Conservation (phyloP, 2,329 filamentous ascomycete species). For the Pseudogymnoascus sp. region DNA sequence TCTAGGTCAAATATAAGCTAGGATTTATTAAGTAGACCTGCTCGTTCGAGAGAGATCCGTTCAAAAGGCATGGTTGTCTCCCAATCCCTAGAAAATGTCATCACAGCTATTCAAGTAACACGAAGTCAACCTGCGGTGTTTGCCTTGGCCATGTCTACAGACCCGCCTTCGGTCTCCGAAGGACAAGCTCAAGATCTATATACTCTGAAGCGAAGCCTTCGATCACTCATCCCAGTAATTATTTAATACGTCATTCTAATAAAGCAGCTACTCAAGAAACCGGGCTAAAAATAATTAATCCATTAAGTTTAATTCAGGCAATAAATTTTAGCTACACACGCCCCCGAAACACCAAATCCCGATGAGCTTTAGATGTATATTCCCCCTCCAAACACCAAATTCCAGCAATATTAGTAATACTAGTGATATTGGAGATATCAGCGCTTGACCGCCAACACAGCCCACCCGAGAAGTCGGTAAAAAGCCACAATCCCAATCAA, state of each 20-base stretch:
- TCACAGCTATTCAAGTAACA: neutral
- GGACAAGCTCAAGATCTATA: neutral
- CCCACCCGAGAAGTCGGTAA: conserved; percentile 63
- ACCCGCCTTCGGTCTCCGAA: neutral
- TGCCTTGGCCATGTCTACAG: neutral
- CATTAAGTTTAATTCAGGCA: neutral
- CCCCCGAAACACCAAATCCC: neutral
- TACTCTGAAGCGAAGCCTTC: neutral
- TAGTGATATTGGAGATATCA: conserved; percentile 12
- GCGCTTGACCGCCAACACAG: conserved; percentile 41
- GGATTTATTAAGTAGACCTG: neutral
- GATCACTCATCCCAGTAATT: neutral
- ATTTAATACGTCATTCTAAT: too few relatives aligned
- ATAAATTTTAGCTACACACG: neutral
- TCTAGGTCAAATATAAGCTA: neutral
- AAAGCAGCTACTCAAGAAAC: neutral
- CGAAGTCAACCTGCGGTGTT: neutral
- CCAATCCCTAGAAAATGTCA: neutral
- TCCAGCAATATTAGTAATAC: conserved; percentile 7
- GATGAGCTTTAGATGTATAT: neutral
- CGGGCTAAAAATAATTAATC: neutral
- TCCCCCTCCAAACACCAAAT: neutral
- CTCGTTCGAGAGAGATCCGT: neutral
- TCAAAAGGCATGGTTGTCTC: neutral
- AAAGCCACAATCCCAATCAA: conserved; percentile 68